Base-by-base conservation (phyloP, 805 yeast species). In the Candida patagonica region DNA sequence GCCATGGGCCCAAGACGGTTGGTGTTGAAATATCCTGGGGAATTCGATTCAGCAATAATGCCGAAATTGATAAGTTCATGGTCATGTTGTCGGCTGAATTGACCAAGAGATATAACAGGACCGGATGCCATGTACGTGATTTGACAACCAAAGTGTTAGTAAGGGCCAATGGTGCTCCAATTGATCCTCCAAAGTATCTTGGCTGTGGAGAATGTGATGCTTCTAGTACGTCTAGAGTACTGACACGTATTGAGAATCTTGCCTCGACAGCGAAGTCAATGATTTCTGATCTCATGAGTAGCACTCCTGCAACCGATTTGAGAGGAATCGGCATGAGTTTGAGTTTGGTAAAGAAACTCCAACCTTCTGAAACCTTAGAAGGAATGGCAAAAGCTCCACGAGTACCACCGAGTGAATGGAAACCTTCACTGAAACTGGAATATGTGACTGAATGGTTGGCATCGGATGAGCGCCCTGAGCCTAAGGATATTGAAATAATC, bases 11-110 rank as follows among this genome's bases (percentile, higher is more conserved):
- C 21, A 86, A 85, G 50, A 74, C 92, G 1, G 71, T 89, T 0
- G 85, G 95, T 0, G 81, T 87, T 3, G 97, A 89, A 54, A 80
- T 89, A 21, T 84, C 86, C 46, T 89, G 86, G 80, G 97, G 96
- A 0, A 82, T 89, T 1, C 56, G 97, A 35, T 81, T 88, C 47
- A 71, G 75, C 24, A 63, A 63, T 1, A 64, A 71, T 23, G 56
- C 59, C 0, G 85, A 89, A 53, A 73, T 80, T 19, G 88, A 80
- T 45, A 48, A 41, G 4, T 92, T 89, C 52, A 53, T 85, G 7
- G 61, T 66, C 26, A 61, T 71, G 15, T 60, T 87, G 35, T 65
- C 80, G 1, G 59, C 61, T 23, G 95, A 86, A 51, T 53, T 92
- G 37, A 61, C 69, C 37, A 45, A 59, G 0, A 66, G 94, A 39